Base-by-base conservation (phyloP, 352 stramenopile species). In the Phytophthora sansomeana region DNA sequence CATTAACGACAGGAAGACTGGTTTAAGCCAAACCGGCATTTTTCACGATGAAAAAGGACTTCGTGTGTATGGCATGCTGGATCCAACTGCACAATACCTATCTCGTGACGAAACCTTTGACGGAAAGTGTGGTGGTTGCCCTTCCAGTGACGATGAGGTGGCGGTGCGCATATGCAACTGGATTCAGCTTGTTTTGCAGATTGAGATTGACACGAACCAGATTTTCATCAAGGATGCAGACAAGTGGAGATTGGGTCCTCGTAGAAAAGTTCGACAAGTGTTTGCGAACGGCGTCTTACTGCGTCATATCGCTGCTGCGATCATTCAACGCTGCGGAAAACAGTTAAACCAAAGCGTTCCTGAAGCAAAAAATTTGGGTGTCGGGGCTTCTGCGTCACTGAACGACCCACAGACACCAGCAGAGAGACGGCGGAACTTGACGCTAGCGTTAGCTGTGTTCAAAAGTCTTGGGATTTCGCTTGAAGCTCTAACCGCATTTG, bases 211-310 rank as follows among this genome's bases (percentile, higher is more conserved):
- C 43, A 46, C 62, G 32, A 46, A 52, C 16, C 39, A 70, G 19
- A 57, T 74, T 49, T 74, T 74, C 36, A n/a, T 28, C 0, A 48
- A 62, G 3, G 41, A 33, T 11, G 35, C 14, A 4, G 48, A 50
- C 1, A 24, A 51, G 9, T 65, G 36, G 66, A 60, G 47, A 33
- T 26, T 63, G 30, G 30, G 38, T 43, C 19, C 47, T 1, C 54
- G 41, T 29, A 36, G 26, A 33, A 61, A 63, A 42, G 26, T 63
- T 35, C 43, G n/a, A 39, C 47, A 54, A 58, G 10, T 46, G 8
- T 83, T 87, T 39, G 28, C 57, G 4, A 63, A 72, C 10, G 80
- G 80, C 0, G 60, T 80, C n/a, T 19, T 82, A 17, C 41, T 88
- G n/a, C 74, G 61, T 29, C 69, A 64, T 32, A 69, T 88, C 16